phyloP scores from a whole-genome alignment of 345 rosid genomes.

The Populus ilicifolia region DNA sequence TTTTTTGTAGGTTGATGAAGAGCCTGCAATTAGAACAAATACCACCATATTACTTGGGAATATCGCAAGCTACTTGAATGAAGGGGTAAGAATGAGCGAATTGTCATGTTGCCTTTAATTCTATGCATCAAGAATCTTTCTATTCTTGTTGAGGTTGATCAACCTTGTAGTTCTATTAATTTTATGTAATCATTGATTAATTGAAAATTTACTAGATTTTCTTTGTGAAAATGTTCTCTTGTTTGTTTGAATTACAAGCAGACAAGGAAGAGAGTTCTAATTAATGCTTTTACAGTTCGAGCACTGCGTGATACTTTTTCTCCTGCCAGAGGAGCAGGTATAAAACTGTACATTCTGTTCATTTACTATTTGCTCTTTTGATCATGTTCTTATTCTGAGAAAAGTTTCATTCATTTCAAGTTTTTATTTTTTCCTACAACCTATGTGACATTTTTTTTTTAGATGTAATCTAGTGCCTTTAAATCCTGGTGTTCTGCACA shows the following conservation, averaged over 20 bases:
- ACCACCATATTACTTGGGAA: conserved; percentile 97
- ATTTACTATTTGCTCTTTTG: neutral
- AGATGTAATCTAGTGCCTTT: neutral
- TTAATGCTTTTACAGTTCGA: conserved; percentile 98
- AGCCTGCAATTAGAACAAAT: conserved; percentile 95
- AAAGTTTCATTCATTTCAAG: neutral
- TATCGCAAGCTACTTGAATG: conserved; percentile 81
- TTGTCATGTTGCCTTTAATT: conserved; percentile 3
- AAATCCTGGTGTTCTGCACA: neutral
- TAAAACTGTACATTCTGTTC: conserved; percentile 11
- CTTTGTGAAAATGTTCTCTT: conserved; percentile 11
- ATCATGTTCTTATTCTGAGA: neutral
- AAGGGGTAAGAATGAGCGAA: conserved; percentile 61
- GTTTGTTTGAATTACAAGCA: conserved; percentile 27
- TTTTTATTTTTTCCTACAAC: neutral
- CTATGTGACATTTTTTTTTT: neutral
- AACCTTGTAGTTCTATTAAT: neutral
- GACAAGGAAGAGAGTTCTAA: conserved; percentile 95
- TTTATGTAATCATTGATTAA: neutral
- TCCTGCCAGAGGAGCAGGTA: conserved; percentile 99
- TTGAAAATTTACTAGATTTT: neutral
- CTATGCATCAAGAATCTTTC: conserved; percentile 9
- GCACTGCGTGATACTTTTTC: conserved; percentile 94
- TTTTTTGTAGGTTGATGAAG: conserved; percentile 86
- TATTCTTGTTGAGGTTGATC: conserved; percentile 6